Conservation (phyloP, 768 basidiomycete species). For the Naematelia aurantialba region DNA sequence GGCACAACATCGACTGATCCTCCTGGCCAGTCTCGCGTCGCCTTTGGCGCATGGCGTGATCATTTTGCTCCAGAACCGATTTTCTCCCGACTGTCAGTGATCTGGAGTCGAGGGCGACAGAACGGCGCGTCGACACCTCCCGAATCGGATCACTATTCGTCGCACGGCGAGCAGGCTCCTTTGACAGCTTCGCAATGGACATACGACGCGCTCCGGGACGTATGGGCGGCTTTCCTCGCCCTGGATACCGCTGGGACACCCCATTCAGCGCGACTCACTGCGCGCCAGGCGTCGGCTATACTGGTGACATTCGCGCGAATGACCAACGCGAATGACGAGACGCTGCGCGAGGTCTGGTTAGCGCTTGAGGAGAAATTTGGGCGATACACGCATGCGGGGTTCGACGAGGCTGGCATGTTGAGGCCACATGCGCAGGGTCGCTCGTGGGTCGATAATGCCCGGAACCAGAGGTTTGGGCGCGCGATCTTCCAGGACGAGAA, state of each 20-base stretch:
- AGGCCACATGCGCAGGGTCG: no score
- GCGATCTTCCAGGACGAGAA: background rate
- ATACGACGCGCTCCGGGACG: conserved; percentile 18
- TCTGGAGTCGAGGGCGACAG: background rate
- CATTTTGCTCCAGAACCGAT: background rate
- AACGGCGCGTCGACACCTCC: background rate
- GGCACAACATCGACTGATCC: conserved; percentile 14
- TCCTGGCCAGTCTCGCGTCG: background rate
- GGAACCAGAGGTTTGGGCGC: background rate
- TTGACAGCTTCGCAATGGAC: conserved; percentile 19
- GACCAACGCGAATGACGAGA: conserved; percentile 23
- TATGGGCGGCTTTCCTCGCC: conserved; percentile 31
- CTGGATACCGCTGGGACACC: conserved; percentile 11
- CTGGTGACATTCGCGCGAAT: conserved; percentile 36
- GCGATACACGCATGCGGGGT: conserved; percentile 14
- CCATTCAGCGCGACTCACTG: conserved; percentile 19
- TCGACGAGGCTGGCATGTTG: conserved; percentile 19
- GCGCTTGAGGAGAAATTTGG: conserved; percentile 41
- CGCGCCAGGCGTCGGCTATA: conserved; percentile 28
- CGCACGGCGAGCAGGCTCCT: background rate
- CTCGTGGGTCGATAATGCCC: background rate
- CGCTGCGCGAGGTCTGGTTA: conserved; percentile 28
- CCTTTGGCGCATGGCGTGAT: background rate
- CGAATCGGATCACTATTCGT: background rate
- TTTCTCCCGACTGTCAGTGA: background rate